Conservation (phyloP, 805 yeast species). For the Wickerhamomyces rabaulensis region DNA sequence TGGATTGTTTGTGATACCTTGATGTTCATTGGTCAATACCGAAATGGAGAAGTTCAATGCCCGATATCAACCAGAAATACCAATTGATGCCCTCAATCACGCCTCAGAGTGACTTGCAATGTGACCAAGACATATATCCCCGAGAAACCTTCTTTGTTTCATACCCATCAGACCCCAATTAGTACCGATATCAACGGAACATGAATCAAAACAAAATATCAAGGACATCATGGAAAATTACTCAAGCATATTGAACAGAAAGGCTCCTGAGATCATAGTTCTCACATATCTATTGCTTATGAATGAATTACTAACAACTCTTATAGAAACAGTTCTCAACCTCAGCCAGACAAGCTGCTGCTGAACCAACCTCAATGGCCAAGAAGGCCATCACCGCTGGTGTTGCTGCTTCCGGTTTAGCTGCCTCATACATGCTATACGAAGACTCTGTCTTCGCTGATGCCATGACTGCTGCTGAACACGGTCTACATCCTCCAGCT, state of each 20-base stretch:
- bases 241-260: too few relatives aligned
- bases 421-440: constrained; percentile 77
- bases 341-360: constrained; percentile 32
- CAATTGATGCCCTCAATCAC: neutral
- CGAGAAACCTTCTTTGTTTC: too few relatives aligned
- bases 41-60: neutral
- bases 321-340: constrained; percentile 27
- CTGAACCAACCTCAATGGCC: constrained; percentile 25
- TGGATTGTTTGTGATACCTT: constrained; percentile 6
- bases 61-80: neutral
- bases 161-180: too few relatives aligned
- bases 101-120: too few relatives aligned
- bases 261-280: too few relatives aligned
- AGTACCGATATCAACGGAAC: too few relatives aligned
- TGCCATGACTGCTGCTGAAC: constrained; percentile 99
- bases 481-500: constrained; percentile 94
- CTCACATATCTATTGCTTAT: too few relatives aligned
- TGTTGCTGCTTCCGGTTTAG: constrained; percentile 70
- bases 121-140: neutral
- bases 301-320: constrained; percentile 10
- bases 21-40: constrained; percentile 7
- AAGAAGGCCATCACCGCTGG: constrained; percentile 54
- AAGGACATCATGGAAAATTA: too few relatives aligned
- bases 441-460: constrained; percentile 81
- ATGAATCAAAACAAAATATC: too few relatives aligned